phyloP scores from a whole-genome alignment of 352 stramenopile genomes.

The Globisporangium canariense region DNA sequence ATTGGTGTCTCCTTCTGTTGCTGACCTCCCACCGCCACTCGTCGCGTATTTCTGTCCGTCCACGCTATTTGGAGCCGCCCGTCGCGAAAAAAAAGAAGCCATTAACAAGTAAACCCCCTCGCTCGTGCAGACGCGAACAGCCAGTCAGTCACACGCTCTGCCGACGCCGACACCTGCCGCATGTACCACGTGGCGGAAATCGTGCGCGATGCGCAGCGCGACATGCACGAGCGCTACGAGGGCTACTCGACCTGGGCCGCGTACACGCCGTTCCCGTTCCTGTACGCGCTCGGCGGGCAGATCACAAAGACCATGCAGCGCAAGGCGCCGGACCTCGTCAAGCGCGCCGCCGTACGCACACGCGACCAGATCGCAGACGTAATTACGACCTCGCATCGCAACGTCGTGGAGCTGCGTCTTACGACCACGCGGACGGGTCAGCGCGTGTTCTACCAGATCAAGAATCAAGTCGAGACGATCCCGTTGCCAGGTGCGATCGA shows the following conservation, averaged over 20 bases:
- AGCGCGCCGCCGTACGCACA: slow-evolving; percentile 58
- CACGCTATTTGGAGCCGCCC: neutral
- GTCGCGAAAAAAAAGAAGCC: slow-evolving; percentile 10
- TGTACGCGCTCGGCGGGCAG: slow-evolving; percentile 58
- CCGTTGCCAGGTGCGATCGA: slow-evolving; percentile 44
- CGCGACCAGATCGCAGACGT: slow-evolving; percentile 65
- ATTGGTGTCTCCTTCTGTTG: neutral
- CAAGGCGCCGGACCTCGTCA: slow-evolving; percentile 71
- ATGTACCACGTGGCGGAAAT: slow-evolving; percentile 88
- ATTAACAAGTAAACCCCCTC: neutral
- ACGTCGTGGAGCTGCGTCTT: slow-evolving; percentile 56
- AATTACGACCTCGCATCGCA: slow-evolving; percentile 43
- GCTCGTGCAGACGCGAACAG: neutral
- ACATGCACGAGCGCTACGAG: slow-evolving; percentile 75
- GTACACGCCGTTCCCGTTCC: slow-evolving; percentile 81
- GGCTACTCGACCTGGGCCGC: slow-evolving; percentile 38
- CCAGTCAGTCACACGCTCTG: neutral
- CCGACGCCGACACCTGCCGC: neutral
- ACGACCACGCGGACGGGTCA: slow-evolving; percentile 59
- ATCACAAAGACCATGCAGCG: slow-evolving; percentile 75
- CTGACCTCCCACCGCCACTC: neutral
- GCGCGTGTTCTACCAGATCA: slow-evolving; percentile 65
- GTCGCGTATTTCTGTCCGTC: neutral
- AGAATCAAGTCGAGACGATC: slow-evolving; percentile 47
- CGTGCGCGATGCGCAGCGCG: slow-evolving; percentile 70